Percentiles rank a stretch among this genome's conserved stretches.
phyloP scores from a whole-genome alignment of 352 stramenopile species.

The Pythium guiyangense region DNA sequence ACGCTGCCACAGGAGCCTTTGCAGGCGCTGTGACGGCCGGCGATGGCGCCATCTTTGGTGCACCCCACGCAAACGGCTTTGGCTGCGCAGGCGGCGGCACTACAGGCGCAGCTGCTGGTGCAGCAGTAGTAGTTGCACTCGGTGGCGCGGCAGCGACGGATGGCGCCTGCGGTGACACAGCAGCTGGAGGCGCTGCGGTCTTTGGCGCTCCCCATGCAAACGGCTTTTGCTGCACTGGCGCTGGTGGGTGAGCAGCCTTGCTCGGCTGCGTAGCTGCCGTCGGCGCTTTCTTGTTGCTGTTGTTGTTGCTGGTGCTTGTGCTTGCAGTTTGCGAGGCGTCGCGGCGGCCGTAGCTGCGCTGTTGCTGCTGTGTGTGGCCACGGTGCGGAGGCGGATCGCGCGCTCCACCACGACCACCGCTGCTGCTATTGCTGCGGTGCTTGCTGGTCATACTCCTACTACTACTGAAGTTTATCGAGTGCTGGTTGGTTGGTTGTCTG shows the following conservation, averaged over 20 bases:
- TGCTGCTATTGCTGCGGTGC: background rate
- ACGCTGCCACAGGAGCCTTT: too few relatives aligned
- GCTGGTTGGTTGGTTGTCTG: too few relatives aligned
- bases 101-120: background rate
- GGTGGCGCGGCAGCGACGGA: too few relatives aligned
- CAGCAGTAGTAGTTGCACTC: too few relatives aligned
- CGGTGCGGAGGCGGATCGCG: background rate
- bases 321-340: too few relatives aligned
- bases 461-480: too few relatives aligned
- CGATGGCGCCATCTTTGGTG: background rate
- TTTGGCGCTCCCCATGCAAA: too few relatives aligned
- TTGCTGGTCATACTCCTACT: background rate
- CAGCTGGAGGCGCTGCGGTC: too few relatives aligned
- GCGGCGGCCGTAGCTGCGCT: background rate
- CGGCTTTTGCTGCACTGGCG: too few relatives aligned
- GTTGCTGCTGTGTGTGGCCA: background rate
- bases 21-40: background rate
- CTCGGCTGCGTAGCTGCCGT: background rate
- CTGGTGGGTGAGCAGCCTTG: background rate
- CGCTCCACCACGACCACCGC: background rate
- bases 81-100: background rate
- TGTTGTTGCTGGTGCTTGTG: too few relatives aligned
- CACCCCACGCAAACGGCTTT: background rate
- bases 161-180: too few relatives aligned
- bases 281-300: background rate